A percentile compares a stretch with the other conserved stretches of the same genome.
These are phyloP conservation scores for Colletotrichum costaricense DNA, from an alignment of 2,329 filamentous ascomycete genomes.

Conservation along the genomic window DNA sequence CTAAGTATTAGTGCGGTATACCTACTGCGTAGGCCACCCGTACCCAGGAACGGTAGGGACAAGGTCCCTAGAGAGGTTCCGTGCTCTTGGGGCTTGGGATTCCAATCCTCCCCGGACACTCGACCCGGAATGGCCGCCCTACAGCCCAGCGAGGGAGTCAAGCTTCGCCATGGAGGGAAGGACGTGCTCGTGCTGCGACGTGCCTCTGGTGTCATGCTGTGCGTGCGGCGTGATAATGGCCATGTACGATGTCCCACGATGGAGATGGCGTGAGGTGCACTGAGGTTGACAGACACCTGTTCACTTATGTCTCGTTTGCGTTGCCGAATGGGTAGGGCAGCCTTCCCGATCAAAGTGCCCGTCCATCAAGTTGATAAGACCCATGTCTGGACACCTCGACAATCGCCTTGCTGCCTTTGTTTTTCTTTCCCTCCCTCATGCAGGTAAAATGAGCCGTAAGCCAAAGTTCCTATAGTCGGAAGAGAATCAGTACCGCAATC, in stretches of 20 bases:
- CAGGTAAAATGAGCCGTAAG: not conserved
- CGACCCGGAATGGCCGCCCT: slow-evolving; percentile 30
- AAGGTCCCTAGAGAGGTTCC: slow-evolving; percentile 17
- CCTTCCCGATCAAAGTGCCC: not conserved
- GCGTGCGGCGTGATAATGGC: not conserved
- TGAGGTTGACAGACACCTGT: not conserved
- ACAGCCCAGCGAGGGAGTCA: slow-evolving; percentile 15
- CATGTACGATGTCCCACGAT: not conserved
- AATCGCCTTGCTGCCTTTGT: not conserved
- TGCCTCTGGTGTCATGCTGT: slow-evolving; percentile 13
- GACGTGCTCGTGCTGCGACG: slow-evolving; percentile 2
- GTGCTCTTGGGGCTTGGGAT: slow-evolving; percentile 27
- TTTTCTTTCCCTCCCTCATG: not conserved
- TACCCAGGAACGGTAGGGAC: slow-evolving; percentile 17
- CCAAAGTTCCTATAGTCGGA: not conserved
- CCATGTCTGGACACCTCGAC: not conserved
- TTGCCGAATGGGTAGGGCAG: not conserved
- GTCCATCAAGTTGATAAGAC: slow-evolving; percentile 3
- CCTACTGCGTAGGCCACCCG: not conserved
- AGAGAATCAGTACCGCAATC: not conserved
- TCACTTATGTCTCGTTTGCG: not conserved
- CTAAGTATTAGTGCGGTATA: slow-evolving; percentile 2
- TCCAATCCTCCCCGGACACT: slow-evolving; percentile 26
- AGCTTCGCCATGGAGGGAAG: not conserved
- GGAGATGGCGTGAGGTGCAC: not conserved